Evolutionary conservation across 257 asterid species (phyloP).

Genomic region (Nicotiana tabacum): DNA sequence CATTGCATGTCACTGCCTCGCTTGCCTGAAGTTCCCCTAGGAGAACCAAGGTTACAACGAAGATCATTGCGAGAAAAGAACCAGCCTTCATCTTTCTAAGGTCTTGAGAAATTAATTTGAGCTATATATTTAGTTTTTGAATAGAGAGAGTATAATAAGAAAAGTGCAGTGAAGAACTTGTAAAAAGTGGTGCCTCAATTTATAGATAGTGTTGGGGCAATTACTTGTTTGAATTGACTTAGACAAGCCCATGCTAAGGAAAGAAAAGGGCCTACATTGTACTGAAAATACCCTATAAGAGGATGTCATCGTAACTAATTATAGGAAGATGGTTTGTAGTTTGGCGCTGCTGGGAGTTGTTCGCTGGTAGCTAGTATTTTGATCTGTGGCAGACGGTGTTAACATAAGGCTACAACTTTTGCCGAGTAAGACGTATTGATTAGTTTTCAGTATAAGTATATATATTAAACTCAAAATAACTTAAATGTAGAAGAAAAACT

Average conservation of each 20-base stretch:
- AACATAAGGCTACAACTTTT: not conserved
- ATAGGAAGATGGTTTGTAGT: not conserved
- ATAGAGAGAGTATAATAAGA: no score
- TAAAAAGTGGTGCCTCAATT: no score
- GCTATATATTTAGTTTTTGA: not conserved
- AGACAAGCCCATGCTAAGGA: not conserved
- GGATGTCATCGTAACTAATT: not conserved
- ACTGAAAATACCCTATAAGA: not conserved
- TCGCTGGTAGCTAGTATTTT: not conserved
- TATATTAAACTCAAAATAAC: no score
- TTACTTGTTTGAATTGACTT: no score
- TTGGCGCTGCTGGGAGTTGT: not conserved
- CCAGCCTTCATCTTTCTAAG: not conserved
- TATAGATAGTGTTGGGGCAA: no score
- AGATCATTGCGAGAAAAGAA: not conserved
- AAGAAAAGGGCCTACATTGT: not conserved
- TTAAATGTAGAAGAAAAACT: no score
- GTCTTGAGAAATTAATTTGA: no score
- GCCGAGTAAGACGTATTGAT: no score
- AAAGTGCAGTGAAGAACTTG: no score
- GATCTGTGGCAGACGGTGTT: not conserved
- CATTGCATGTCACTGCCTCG: not conserved
- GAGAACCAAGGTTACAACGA: not conserved
- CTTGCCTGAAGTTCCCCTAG: not conserved
- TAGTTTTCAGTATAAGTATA: no score